phyloP scores from a whole-genome alignment of 441 rosid species.

The Raphanus hybrid region DNA sequence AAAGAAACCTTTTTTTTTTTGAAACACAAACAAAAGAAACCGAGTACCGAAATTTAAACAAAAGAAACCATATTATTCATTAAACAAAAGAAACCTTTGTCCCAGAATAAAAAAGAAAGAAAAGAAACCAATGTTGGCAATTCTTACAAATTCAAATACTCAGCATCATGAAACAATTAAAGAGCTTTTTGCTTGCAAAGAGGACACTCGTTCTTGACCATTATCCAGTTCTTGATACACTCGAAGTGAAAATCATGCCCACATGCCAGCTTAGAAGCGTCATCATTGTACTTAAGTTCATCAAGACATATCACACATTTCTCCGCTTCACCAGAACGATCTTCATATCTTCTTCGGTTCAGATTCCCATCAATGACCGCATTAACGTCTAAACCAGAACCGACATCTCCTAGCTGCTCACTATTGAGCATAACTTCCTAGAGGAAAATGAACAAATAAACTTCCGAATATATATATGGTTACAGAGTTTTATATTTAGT shows the following conservation, averaged over 20 bases:
- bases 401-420: background rate
- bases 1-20: background rate
- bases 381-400: background rate
- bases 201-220: constrained; percentile 34
- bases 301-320: constrained; percentile 2
- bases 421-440: constrained; percentile 1
- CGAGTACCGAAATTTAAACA: too few relatives aligned
- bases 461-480: background rate
- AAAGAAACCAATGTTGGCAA: background rate
- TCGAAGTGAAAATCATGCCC: constrained; percentile 31
- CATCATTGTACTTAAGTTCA: constrained; percentile 1
- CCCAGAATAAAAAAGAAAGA: too few relatives aligned
- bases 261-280: constrained; percentile 29
- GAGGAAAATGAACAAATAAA: background rate
- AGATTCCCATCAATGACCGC: constrained; percentile 6
- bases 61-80: background rate
- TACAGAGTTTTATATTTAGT: background rate
- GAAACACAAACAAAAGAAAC: too few relatives aligned
- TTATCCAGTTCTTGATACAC: constrained; percentile 33
- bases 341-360: constrained; percentile 23
- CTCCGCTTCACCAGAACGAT: background rate
- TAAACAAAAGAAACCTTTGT: too few relatives aligned
- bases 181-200: constrained; percentile 26
- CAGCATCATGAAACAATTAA: background rate
- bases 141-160: background rate